Evolutionary conservation across 441 rosid species (phyloP).

Genomic region (Euphorbia corollata): DNA sequence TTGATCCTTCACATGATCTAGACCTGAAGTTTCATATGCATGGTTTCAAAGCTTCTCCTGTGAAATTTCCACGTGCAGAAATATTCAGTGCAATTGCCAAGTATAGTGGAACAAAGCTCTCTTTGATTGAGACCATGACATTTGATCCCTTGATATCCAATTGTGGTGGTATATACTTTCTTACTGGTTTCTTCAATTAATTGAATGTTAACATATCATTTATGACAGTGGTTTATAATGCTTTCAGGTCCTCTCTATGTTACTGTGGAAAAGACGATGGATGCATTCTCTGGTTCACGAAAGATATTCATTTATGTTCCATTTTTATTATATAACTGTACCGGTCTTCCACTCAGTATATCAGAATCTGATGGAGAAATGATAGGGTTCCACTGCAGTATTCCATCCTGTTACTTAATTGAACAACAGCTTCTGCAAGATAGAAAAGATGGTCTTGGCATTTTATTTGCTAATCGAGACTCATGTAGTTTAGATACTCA

Average conservation of each 20-base stretch:
- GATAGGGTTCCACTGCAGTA: constrained; percentile 38
- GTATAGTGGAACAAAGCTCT: too few species aligned
- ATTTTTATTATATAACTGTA: constrained; percentile 73
- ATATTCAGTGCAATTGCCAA: too few species aligned
- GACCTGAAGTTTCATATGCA: constrained; percentile 56
- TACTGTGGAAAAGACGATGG: constrained; percentile 73
- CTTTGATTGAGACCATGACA: constrained; percentile 24
- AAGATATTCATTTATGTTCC: constrained; percentile 77
- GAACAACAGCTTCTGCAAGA: constrained; percentile 45
- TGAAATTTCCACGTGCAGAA: too few species aligned
- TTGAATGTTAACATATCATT: constrained; percentile 3
- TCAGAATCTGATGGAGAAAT: constrained; percentile 51
- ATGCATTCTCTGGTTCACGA: constrained; percentile 83
- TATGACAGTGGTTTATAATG: constrained; percentile 17
- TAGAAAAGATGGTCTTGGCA: constrained; percentile 60
- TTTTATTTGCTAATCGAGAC: constrained; percentile 48
- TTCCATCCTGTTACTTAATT: constrained; percentile 69
- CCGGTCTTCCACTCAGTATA: constrained; percentile 67
- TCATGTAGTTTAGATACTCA: constrained; percentile 27
- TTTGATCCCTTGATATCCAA: constrained; percentile 42
- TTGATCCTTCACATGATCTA: constrained; percentile 87
- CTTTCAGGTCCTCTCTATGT: constrained; percentile 62
- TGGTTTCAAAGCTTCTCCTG: constrained; percentile 39
- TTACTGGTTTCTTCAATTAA: constrained; percentile 7
- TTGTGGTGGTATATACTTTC: constrained; percentile 41